Base-by-base conservation (phyloP, 2,329 filamentous ascomycete genomes). In the Lecanicillium sp. region DNA sequence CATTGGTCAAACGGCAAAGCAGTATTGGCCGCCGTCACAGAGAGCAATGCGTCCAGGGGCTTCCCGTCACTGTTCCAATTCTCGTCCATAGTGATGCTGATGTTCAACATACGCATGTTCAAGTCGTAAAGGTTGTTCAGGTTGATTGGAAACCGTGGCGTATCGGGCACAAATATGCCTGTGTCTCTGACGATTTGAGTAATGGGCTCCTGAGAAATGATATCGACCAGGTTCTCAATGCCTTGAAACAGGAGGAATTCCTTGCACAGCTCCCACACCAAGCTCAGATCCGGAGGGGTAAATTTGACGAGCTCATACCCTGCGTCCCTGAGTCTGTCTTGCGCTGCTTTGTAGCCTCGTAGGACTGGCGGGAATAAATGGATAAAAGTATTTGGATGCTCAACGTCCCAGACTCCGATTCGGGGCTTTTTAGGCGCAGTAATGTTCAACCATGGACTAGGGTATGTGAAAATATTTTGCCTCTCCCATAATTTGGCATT, bases 371-470 rank as follows among this genome's bases (percentile, higher is more conserved):
- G 5, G 35, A 37, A 3, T 45, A 53, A 6, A 36, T 53, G 4
- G 27, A 36, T 18, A 38, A 39, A 4, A 52, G 53, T 41, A 50
- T 51, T 12, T 56, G 33, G 15, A 14, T 11, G 25, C 17, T 36
- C 22, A 13, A 51, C 29, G 49, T 42, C 4, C 46, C 36, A 38
- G n/a, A 38, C 29, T 7, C 36, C 36, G 9, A 38, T 38, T 4
- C 29, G 28, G 4, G 29, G 36, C 18, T 28, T 36, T 9, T 27
- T 33, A 5, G 36, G 36, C 13, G 17, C 28, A 2, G 4, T 9
- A 11, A 20, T 20, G 4, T 32, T n/a, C 6, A 11, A n/a, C 36
- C 36, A 38, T 6, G 36, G 36, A 18, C 14, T 27, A 5, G 36
- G 36, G 13, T 25, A 32, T 13, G 31, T 12, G 29, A 27, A 17